Evolutionary conservation across 805 yeast genomes (phyloP).

Genomic region (Lipomyces chichibuensis): DNA sequence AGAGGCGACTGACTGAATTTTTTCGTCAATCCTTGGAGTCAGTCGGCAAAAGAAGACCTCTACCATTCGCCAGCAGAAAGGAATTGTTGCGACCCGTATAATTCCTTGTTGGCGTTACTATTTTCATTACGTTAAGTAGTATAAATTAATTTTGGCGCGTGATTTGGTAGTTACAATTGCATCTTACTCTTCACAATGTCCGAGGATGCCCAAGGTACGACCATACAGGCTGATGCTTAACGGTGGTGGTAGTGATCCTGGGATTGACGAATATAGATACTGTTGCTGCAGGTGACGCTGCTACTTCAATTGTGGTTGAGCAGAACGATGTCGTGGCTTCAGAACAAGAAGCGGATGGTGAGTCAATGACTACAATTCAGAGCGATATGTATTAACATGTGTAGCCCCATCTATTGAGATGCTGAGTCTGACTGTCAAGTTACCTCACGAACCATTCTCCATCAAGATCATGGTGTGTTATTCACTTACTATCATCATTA

Average conservation of each 20-base stretch:
- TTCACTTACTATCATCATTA: neutral
- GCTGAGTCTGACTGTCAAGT: conserved; percentile 34
- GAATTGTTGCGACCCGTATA: neutral
- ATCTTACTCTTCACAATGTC: neutral
- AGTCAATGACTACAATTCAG: neutral
- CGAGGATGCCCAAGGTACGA: neutral
- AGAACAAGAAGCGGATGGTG: neutral
- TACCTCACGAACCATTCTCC: conserved; percentile 37
- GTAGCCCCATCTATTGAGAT: conserved; percentile 10
- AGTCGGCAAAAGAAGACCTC: neutral
- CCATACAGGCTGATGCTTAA: neutral
- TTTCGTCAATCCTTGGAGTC: neutral
- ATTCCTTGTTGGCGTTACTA: neutral
- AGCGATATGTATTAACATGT: neutral
- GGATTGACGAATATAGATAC: neutral
- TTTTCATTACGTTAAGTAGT: neutral
- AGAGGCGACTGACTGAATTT: neutral
- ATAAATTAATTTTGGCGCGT: neutral
- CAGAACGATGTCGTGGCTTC: neutral
- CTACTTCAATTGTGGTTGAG: neutral
- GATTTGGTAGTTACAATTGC: neutral
- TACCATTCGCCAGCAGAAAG: neutral
- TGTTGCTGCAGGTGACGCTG: neutral
- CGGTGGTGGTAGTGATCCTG: neutral
- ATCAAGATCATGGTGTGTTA: conserved; percentile 34